These are phyloP conservation scores for Trichosporon sp. DNA, from an alignment of 1,284 basidiomycete genomes.

Conservation along the genomic window DNA sequence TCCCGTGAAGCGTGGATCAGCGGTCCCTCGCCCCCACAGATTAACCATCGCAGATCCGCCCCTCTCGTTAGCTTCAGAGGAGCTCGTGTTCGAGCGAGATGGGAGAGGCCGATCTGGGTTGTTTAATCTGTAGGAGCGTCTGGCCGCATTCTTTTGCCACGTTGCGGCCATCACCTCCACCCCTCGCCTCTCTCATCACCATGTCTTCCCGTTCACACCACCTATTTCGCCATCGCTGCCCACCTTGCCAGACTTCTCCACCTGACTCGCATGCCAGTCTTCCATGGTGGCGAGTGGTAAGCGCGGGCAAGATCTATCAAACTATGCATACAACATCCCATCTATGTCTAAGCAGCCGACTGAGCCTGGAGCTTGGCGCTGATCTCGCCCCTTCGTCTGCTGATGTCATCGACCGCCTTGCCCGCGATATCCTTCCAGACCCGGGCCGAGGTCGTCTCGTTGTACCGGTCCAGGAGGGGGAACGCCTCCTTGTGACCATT, in stretches of 20 bases:
- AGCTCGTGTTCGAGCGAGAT: neutral
- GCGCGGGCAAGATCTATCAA: too few relatives aligned
- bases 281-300: too few relatives aligned
- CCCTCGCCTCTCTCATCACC: too few relatives aligned
- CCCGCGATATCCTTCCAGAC: constrained; percentile 54
- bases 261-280: too few relatives aligned
- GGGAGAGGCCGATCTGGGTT: neutral
- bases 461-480: constrained; percentile 56
- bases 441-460: constrained; percentile 53
- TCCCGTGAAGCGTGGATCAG: neutral
- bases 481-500: constrained; percentile 34
- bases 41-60: constrained; percentile 15
- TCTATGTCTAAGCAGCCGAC: too few relatives aligned
- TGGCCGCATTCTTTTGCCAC: too few relatives aligned
- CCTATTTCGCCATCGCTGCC: too few relatives aligned
- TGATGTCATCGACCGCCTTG: constrained; percentile 39
- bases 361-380: constrained; percentile 13
- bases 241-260: too few relatives aligned
- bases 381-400: constrained; percentile 32
- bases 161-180: too few relatives aligned
- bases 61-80: too few relatives aligned
- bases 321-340: too few relatives aligned
- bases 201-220: too few relatives aligned
- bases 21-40: constrained; percentile 12
- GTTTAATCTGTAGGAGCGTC: constrained; percentile 1